Base-by-base conservation (phyloP, 495 filamentous ascomycete genomes). In the Penicillium coprophilum region DNA sequence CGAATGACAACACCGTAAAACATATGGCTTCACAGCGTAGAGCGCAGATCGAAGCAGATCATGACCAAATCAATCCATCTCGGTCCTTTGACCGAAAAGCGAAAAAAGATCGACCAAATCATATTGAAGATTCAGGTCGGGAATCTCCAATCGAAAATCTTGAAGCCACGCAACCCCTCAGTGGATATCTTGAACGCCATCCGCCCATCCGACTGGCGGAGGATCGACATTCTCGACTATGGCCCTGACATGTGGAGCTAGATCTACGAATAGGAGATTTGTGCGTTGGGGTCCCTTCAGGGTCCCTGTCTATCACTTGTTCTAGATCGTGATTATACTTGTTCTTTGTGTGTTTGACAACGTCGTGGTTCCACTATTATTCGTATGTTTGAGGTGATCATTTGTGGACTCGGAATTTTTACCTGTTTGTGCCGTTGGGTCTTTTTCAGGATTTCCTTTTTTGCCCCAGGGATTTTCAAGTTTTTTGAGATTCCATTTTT, bases 221-320 rank as follows among this genome's bases (percentile, higher is more conserved):
- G 32, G 52, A 60, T 54, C 53, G 50, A 46, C 54, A 23, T 3
- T 17, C n/a, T 30, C 17, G 28, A 12, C 36, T 23, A 43, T 28
- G 44, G 46, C 7, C 44, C 20, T 46, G 40, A 36, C 1, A 7
- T 36, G 30, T 34, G 51, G 51, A 34, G 57, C n/a, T 19, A 15
- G 39, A 27, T 24, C 21, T 49, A 36, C 60, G 52, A 62, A 62
- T 62, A 39, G 50, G 55, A 58, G 5, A 19, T n/a, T 20, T 17
- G 17, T 17, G 50, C 15, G 41, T 20, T 23, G 49, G 59, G 49
- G 8, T 21, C 28, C 46, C 17, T n/a, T 2, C 10, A 30, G 40
- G 46, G 56, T 46, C 56, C 53, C 59, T 65, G 62, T 56, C 55
- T 50, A 62, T 61, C 55, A 54, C 13, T 59, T 47, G 55, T 30